Conservation (phyloP, 139 green algal genomes). For the Spirogloea muscicola region DNA sequence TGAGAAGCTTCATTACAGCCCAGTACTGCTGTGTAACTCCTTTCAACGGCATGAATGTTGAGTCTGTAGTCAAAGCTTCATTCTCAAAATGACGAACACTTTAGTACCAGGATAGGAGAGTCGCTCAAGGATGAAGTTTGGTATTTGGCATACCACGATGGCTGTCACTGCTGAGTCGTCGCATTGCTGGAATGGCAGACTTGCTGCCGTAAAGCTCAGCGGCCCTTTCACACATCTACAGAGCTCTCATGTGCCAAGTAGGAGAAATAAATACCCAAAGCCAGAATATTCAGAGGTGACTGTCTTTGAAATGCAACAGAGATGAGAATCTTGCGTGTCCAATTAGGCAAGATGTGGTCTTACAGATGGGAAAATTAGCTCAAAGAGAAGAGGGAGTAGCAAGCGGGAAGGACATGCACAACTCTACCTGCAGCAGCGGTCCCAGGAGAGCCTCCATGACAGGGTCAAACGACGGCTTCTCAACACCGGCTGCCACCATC, state of each 20-base stretch:
- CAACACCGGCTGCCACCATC: slow-evolving; percentile 18
- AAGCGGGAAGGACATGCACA: too few relatives aligned
- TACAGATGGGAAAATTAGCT: too few relatives aligned
- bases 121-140: not conserved
- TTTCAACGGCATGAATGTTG: too few relatives aligned
- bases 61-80: not conserved
- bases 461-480: slow-evolving; percentile 25
- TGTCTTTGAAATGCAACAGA: slow-evolving; percentile 5
- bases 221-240: slow-evolving; percentile 39
- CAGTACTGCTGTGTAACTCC: too few relatives aligned
- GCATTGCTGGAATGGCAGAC: not conserved
- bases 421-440: slow-evolving; percentile 22
- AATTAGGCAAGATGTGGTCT: slow-evolving; percentile 4
- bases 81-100: not conserved
- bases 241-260: slow-evolving; percentile 5
- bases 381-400: not conserved
- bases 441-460: slow-evolving; percentile 20
- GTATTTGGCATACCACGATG: not conserved
- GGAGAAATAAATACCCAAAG: not conserved
- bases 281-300: not conserved
- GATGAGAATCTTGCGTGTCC: not conserved
- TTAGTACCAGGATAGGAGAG: not conserved
- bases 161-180: not conserved
- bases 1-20: too few relatives aligned
- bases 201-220: slow-evolving; percentile 32